These are phyloP conservation scores for Suillus brevipes DNA, from an alignment of 768 basidiomycete genomes.

Conservation along the genomic window DNA sequence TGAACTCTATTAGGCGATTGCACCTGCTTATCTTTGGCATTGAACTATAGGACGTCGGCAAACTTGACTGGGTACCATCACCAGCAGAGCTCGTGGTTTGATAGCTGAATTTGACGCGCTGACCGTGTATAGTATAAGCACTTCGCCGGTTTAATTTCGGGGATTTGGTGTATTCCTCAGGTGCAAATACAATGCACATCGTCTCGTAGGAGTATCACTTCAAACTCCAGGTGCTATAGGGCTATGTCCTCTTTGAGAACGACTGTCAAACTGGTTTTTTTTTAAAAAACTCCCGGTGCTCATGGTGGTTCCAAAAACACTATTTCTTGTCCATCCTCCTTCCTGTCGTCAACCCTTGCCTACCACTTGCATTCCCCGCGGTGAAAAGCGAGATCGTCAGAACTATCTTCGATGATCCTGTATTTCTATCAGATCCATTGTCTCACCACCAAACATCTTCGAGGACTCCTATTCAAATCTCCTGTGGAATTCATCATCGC, in stretches of 20 bases:
- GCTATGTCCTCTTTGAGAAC: too few species aligned
- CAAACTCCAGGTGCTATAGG: neutral
- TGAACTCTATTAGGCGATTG: neutral
- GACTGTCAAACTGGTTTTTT: too few species aligned
- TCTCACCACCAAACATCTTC: neutral
- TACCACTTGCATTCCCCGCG: neutral
- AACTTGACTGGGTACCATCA: neutral
- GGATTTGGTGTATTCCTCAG: conserved; percentile 18
- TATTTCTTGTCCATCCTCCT: neutral
- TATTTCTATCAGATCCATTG: neutral
- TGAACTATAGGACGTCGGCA: neutral
- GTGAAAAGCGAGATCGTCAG: neutral
- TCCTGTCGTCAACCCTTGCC: neutral
- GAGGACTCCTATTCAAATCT: neutral
- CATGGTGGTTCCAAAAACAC: neutral
- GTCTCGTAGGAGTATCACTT: neutral
- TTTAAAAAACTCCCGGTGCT: too few species aligned
- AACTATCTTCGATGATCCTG: neutral
- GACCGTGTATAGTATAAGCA: neutral
- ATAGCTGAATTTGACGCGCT: neutral
- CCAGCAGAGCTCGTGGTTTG: neutral
- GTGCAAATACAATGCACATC: neutral
- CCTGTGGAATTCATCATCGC: neutral
- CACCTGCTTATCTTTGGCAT: neutral
- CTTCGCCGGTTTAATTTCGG: neutral